Conservation (phyloP, 2,329 filamentous ascomycete species). For the Cadophora malorum region DNA sequence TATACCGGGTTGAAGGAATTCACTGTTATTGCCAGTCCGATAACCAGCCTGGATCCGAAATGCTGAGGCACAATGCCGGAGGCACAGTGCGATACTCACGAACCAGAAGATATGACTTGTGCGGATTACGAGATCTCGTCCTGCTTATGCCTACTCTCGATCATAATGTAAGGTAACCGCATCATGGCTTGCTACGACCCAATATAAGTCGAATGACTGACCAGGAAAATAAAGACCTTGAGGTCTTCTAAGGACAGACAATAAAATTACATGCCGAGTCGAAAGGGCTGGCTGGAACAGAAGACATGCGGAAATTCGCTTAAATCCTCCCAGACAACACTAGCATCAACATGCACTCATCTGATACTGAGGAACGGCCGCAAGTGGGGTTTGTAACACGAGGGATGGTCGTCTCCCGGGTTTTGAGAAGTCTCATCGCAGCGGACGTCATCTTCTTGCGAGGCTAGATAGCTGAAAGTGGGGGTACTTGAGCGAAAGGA, state of each 20-base stretch:
- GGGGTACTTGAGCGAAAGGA: too few species aligned
- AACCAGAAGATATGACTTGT: background rate
- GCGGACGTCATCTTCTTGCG: too few species aligned
- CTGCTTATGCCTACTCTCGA: background rate
- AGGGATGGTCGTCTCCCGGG: too few species aligned
- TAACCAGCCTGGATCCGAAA: background rate
- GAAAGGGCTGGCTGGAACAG: background rate
- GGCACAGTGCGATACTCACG: background rate
- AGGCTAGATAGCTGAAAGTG: too few species aligned
- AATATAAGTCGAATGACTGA: too few species aligned
- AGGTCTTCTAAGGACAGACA: background rate
- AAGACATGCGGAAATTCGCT: background rate
- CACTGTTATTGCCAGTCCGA: background rate
- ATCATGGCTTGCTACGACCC: too few species aligned
- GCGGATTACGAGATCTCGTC: background rate
- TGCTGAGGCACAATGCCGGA: background rate
- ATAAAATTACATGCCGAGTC: background rate
- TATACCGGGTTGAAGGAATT: background rate
- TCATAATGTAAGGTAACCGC: background rate
- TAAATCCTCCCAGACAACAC: background rate
- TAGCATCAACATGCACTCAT: background rate
- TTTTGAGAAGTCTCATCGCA: too few species aligned
- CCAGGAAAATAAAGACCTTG: background rate
- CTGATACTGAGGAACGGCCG: background rate
- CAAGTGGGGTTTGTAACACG: too few species aligned